These are phyloP conservation scores for Brasenia schreberi DNA, from an alignment of 164 flowering plant species.

Conservation along the genomic window DNA sequence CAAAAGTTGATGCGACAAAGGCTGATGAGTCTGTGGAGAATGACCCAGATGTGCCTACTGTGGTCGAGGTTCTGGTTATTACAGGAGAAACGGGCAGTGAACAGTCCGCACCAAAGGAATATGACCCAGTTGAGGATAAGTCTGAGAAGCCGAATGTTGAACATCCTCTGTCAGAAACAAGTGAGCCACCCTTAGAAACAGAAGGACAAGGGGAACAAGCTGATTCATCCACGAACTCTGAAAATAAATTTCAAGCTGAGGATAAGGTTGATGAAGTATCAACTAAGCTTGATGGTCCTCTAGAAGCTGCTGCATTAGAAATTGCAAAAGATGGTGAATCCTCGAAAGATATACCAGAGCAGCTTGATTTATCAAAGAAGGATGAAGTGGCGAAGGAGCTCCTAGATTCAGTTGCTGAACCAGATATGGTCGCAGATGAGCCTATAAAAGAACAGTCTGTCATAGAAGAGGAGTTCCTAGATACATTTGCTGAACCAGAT, in stretches of 20 bases:
- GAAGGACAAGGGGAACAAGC: background rate
- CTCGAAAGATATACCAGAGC: background rate
- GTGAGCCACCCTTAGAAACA: background rate
- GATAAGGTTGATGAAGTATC: background rate
- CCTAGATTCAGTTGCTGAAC: background rate
- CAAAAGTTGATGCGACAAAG: background rate
- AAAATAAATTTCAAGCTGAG: background rate
- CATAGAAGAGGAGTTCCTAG: background rate
- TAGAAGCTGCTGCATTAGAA: background rate
- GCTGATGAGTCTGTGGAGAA: background rate
- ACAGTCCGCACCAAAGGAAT: background rate
- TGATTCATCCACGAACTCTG: background rate
- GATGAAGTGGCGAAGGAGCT: background rate
- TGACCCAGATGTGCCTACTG: background rate
- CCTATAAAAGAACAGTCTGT: background rate
- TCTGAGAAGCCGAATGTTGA: background rate
- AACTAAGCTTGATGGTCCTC: background rate
- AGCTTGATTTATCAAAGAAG: background rate
- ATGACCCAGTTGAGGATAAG: background rate
- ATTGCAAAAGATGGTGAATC: too few species aligned
- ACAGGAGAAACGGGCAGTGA: background rate
- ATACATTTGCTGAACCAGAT: background rate
- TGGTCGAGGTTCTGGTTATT: background rate
- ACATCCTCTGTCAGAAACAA: background rate
- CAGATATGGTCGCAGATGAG: background rate